Conservation (phyloP, 768 basidiomycete species). For the Xerocomus spinulosus region DNA sequence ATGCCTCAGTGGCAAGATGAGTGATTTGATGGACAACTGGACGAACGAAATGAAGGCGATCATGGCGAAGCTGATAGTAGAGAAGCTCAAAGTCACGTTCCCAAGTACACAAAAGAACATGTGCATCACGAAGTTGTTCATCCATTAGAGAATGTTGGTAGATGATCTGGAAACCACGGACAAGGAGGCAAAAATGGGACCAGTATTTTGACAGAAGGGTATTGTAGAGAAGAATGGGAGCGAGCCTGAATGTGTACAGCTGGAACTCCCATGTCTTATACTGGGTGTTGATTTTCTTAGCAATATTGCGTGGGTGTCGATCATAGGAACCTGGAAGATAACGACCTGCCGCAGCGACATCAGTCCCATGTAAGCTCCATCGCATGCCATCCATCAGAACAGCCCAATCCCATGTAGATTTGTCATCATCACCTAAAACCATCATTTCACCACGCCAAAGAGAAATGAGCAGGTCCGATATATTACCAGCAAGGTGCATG, state of each 20-base stretch:
- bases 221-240: constrained; percentile 13
- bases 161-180: constrained; percentile 19
- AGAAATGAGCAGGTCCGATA: constrained; percentile 19
- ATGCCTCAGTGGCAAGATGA: constrained; percentile 18
- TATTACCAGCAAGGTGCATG: constrained; percentile 38
- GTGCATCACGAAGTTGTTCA: constrained; percentile 12
- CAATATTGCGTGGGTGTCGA: constrained; percentile 20
- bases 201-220: constrained; percentile 17
- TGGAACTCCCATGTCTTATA: constrained; percentile 30
- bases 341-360: constrained; percentile 1
- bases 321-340: constrained; percentile 20
- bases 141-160: constrained; percentile 14
- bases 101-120: constrained; percentile 19
- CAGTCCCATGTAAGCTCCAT: constrained; percentile 19
- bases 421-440: constrained; percentile 14
- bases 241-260: constrained; percentile 16
- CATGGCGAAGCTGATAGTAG: constrained; percentile 21
- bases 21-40: constrained; percentile 26
- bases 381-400: constrained; percentile 14
- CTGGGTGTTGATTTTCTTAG: constrained; percentile 24
- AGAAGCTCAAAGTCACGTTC: constrained; percentile 27
- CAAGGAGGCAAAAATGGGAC: constrained; percentile 18
- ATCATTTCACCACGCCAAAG: constrained; percentile 24
- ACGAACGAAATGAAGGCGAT: constrained; percentile 29
- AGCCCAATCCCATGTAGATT: constrained; percentile 30